Evolutionary conservation across 441 rosid genomes (phyloP).

Genomic region (Pelargonium fulgidum): DNA sequence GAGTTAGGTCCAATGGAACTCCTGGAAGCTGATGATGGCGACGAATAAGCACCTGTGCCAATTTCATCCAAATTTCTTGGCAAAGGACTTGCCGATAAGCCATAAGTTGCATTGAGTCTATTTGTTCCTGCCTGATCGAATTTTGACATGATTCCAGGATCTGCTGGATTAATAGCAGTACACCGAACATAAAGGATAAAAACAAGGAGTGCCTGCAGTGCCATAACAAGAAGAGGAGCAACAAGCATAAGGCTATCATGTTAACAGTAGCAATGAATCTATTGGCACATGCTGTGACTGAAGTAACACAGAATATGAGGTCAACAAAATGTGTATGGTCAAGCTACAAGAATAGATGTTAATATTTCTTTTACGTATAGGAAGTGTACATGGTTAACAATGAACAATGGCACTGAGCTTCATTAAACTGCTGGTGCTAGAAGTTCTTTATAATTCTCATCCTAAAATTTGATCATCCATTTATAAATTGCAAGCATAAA

Average conservation of each 20-base stretch:
- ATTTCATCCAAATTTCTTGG: constrained; percentile 51
- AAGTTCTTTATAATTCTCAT: background rate
- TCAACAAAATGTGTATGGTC: background rate
- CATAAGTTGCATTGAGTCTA: constrained; percentile 26
- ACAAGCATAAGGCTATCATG: constrained; percentile 1
- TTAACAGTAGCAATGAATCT: background rate
- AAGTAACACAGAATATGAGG: background rate
- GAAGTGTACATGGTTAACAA: constrained; percentile 4
- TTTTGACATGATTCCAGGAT: constrained; percentile 65
- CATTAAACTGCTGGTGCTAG: background rate
- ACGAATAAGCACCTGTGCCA: constrained; percentile 50
- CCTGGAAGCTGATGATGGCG: constrained; percentile 71
- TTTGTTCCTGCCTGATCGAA: constrained; percentile 30
- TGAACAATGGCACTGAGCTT: background rate
- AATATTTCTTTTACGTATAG: constrained; percentile 1
- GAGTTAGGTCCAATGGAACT: constrained; percentile 58
- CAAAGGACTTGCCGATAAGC: constrained; percentile 35
- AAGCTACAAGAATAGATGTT: constrained; percentile 1
- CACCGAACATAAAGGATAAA: constrained; percentile 60
- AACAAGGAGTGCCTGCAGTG: constrained; percentile 52
- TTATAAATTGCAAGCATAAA: constrained; percentile 9
- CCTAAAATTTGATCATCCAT: background rate
- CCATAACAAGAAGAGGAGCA: constrained; percentile 11
- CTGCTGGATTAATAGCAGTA: constrained; percentile 70
- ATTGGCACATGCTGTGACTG: background rate